Conservation (phyloP, 176 grass and related monocot genomes). For the Carex pumila region DNA sequence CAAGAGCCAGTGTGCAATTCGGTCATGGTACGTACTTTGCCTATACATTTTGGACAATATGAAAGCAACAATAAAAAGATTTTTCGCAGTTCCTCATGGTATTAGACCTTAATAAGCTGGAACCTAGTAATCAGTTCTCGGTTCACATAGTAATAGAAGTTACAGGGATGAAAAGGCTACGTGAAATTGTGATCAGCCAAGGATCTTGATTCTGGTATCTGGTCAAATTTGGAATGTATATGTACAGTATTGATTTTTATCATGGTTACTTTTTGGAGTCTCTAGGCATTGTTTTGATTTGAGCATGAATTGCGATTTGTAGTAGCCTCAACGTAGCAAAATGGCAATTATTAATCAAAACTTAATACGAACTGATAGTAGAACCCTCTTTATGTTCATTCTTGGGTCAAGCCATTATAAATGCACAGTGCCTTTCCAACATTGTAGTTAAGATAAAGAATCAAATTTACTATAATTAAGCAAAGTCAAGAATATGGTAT, state of each 20-base stretch:
- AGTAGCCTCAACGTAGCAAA: not conserved
- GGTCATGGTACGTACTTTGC: constrained; percentile 7
- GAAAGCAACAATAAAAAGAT: not conserved
- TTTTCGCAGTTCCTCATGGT: not conserved
- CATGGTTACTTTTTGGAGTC: not conserved
- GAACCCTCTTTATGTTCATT: not conserved
- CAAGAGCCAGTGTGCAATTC: not conserved
- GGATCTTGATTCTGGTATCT: not conserved
- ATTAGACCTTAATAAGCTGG: not conserved
- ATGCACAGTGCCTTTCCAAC: not conserved
- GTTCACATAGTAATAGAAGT: not conserved
- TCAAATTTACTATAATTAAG: not conserved
- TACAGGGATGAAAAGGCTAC: not conserved
- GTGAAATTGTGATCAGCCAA: not conserved
- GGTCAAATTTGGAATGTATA: not conserved
- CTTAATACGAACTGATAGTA: not conserved
- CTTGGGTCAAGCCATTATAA: not conserved
- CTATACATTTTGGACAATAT: not conserved
- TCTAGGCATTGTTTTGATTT: not conserved
- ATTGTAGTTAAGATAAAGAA: not conserved
- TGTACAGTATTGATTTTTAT: not conserved
- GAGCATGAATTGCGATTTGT: not conserved
- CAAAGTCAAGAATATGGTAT: not conserved
- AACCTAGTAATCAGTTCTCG: not conserved
- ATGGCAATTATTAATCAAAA: not conserved